Percentiles rank a stretch among this genome's conserved stretches.
Conservation (phyloP, 192 early-diverging fungal species). For the Borealophlyctis nickersoniae region DNA sequence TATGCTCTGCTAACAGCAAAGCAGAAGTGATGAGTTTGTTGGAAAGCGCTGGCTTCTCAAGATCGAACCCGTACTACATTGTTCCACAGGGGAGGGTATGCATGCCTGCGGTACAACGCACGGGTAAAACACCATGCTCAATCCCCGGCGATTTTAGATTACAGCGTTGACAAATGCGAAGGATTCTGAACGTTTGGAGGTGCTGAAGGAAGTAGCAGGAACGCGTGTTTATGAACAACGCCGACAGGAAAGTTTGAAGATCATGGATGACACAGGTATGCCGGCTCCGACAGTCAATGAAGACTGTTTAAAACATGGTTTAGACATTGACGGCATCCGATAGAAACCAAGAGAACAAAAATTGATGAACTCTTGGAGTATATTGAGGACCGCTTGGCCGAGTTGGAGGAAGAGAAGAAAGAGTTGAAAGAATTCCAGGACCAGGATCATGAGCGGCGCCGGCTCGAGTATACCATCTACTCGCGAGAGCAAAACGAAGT, state of each 20-base stretch:
- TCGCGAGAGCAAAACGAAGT: conserved; percentile 82
- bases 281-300: background rate
- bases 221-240: conserved; percentile 93
- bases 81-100: conserved; percentile 93
- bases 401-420: conserved; percentile 91
- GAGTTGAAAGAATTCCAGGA: conserved; percentile 87
- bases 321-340: background rate
- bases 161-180: conserved; percentile 92
- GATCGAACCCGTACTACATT: conserved; percentile 98
- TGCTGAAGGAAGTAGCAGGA: conserved; percentile 98
- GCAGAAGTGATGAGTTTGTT: conserved; percentile 89
- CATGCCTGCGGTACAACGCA: background rate
- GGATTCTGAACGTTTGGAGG: conserved; percentile 79
- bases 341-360: conserved; percentile 76
- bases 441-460: conserved; percentile 79
- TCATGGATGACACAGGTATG: conserved; percentile 86
- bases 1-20: conserved; percentile 58
- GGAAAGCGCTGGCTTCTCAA: conserved; percentile 93
- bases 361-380: conserved; percentile 84
- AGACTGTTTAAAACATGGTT: background rate
- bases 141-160: no score
- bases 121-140: conserved; percentile 1
- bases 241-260: conserved; percentile 82
- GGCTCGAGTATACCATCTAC: conserved; percentile 92
- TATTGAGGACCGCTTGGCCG: conserved; percentile 83